A percentile compares a stretch with the other conserved stretches of the same genome.
Evolutionary conservation across 768 basidiomycete genomes (phyloP).

Genomic region (Daedaleopsis sinensis): DNA sequence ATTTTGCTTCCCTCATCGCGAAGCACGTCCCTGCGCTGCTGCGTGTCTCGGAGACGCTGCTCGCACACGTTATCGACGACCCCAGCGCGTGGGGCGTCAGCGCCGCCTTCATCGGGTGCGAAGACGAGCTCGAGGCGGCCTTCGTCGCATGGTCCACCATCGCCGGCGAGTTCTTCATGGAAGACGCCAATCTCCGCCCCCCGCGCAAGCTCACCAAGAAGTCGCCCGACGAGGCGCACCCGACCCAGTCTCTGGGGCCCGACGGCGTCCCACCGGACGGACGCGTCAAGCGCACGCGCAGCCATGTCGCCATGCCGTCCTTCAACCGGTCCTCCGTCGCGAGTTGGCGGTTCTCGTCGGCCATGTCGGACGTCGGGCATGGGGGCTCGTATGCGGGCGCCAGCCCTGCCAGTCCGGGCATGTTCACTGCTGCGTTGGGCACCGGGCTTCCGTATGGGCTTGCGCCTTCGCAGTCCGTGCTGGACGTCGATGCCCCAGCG

Average conservation of each 20-base stretch:
- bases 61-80: constrained; percentile 57
- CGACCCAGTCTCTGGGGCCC: constrained; percentile 7
- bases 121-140: constrained; percentile 55
- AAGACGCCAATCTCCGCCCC: constrained; percentile 17
- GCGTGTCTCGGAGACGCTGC: constrained; percentile 49
- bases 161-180: constrained; percentile 46
- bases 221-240: constrained; percentile 7
- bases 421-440: constrained; percentile 34
- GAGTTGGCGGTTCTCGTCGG: constrained; percentile 11
- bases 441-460: constrained; percentile 31
- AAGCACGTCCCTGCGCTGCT: constrained; percentile 55
- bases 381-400: constrained; percentile 5
- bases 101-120: constrained; percentile 55
- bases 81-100: constrained; percentile 70
- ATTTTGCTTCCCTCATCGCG: constrained; percentile 55
- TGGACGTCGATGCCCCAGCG: neutral
- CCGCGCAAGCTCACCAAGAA: constrained; percentile 19
- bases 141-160: constrained; percentile 60
- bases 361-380: constrained; percentile 17
- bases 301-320: constrained; percentile 9
- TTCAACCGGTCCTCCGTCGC: constrained; percentile 1
- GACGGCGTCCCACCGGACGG: constrained; percentile 5
- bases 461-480: neutral
- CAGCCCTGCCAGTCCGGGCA: constrained; percentile 18
- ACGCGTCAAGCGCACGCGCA: constrained; percentile 12